Evolutionary conservation across 257 asterid genomes (phyloP).

Genomic region (Capsicum rhomboideum): DNA sequence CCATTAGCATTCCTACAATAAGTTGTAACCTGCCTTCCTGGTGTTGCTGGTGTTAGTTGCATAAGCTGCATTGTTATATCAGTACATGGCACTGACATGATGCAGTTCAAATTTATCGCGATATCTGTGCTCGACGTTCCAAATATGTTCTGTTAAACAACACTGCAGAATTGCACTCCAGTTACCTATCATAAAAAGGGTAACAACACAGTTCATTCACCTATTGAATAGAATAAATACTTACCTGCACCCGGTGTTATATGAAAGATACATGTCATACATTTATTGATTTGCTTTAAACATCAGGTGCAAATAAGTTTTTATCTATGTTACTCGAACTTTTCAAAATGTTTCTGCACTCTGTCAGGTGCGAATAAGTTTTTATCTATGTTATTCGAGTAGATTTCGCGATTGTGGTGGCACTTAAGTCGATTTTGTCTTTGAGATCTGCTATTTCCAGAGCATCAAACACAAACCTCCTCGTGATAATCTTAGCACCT

Average conservation of each 20-base stretch:
- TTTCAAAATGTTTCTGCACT: too few relatives aligned
- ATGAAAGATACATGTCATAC: background rate
- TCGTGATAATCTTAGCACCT: background rate
- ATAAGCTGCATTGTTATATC: slow-evolving; percentile 34
- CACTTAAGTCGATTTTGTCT: background rate
- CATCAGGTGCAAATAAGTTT: too few relatives aligned
- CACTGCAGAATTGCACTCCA: slow-evolving; percentile 54
- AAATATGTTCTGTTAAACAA: slow-evolving; percentile 16
- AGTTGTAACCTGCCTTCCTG: slow-evolving; percentile 27
- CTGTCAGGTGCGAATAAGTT: too few relatives aligned
- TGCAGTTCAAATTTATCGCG: slow-evolving; percentile 57
- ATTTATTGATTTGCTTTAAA: background rate
- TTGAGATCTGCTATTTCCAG: background rate
- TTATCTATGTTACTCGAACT: too few relatives aligned
- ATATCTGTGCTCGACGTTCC: slow-evolving; percentile 46
- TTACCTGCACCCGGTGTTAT: too few relatives aligned
- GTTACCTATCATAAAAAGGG: too few relatives aligned
- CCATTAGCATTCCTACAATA: slow-evolving; percentile 46
- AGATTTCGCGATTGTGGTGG: too few relatives aligned
- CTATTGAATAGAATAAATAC: too few relatives aligned
- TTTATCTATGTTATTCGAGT: too few relatives aligned
- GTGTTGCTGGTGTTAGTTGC: slow-evolving; percentile 10
- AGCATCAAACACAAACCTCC: background rate
- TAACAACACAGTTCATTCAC: too few relatives aligned
- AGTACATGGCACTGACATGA: slow-evolving; percentile 36